Base-by-base conservation (phyloP, 805 yeast species). In the Candida schatavii region DNA sequence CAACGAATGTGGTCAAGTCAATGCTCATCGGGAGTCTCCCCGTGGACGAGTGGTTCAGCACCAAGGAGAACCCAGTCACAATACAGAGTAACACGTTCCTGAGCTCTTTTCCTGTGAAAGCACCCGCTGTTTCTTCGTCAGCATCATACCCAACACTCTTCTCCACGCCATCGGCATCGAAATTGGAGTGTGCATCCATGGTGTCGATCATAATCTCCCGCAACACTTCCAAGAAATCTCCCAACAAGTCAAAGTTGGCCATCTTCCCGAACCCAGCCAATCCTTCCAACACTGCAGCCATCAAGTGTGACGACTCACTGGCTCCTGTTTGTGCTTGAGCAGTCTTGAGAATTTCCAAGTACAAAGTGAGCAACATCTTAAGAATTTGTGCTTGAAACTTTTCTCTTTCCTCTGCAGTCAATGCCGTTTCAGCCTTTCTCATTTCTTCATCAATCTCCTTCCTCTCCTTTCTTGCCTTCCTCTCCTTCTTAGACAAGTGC, bases 201-300 rank as follows among this genome's bases (percentile, higher is more conserved):
- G 69, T 72, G 42, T 77, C 86, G 10, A 55, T 53, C 59, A 88
- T 78, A 19, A 90, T 77, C 61, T 93, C 98, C 50, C 90, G 75
- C 61, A 93, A 73, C 5, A 90, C 96, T 57, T 85, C 95, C 39
- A 93, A 70, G 63, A 93, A 81, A 59, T 93, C 99, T 20, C 98
- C 98, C 51, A 93, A 75, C 35, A 93, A 70, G 50, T 93, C 98
- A 43, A 91, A 80, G 57, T 93, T 93, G 19, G 95, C 89, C 81
- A 90, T 82, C 54, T 85, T 93, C 2, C 98, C 96, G 57, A 83
- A 89, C 56, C 80, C 80, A 1, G 97, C 86, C 43, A 93, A 66
- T 3, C 98, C 98, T 66, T 93, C 98, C 41, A 93, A 70, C 0
- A 91, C 95, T 0, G 91, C 75, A 5, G 95, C 96, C 72, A 88